Percentiles rank a stretch among this genome's conserved stretches.
phyloP scores from a whole-genome alignment of 371 early-diverging fungal genomes.

The Synchytrium microbalum region DNA sequence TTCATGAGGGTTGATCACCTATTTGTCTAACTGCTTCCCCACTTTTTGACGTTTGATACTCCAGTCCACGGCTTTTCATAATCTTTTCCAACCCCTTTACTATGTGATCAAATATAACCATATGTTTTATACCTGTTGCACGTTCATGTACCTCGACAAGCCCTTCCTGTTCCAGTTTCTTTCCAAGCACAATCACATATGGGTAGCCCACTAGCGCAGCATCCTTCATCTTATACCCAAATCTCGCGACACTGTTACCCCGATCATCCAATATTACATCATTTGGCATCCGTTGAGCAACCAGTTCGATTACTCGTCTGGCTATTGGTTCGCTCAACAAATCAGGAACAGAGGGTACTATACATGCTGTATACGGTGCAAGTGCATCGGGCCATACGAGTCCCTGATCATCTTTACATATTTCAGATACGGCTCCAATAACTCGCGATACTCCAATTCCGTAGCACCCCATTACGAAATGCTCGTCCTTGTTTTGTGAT shows the following conservation, averaged over 20 bases:
- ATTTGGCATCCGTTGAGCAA: conserved; percentile 23
- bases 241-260: conserved; percentile 30
- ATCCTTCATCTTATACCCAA: conserved; percentile 68
- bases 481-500: conserved; percentile 19
- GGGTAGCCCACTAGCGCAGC: conserved; percentile 68
- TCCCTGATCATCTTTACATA: conserved; percentile 54
- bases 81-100: not conserved
- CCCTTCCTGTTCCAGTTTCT: conserved; percentile 41
- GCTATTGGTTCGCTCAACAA: not conserved
- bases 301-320: conserved; percentile 20
- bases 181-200: conserved; percentile 56
- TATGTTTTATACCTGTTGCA: not conserved
- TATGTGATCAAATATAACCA: not conserved
- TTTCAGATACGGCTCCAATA: conserved; percentile 70
- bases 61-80: not conserved
- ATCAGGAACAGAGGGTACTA: conserved; percentile 9
- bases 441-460: conserved; percentile 80
- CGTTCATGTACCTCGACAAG: conserved; percentile 54
- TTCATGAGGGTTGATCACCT: too few species aligned
- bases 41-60: too few species aligned
- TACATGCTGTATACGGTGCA: conserved; percentile 56
- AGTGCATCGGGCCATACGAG: conserved; percentile 68
- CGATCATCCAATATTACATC: conserved; percentile 58
- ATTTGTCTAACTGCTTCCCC: too few species aligned
- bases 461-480: conserved; percentile 87